Percentiles rank a stretch among this genome's conserved stretches.
phyloP scores from a whole-genome alignment of 805 yeast genomes.

The Candida ipomoeae region DNA sequence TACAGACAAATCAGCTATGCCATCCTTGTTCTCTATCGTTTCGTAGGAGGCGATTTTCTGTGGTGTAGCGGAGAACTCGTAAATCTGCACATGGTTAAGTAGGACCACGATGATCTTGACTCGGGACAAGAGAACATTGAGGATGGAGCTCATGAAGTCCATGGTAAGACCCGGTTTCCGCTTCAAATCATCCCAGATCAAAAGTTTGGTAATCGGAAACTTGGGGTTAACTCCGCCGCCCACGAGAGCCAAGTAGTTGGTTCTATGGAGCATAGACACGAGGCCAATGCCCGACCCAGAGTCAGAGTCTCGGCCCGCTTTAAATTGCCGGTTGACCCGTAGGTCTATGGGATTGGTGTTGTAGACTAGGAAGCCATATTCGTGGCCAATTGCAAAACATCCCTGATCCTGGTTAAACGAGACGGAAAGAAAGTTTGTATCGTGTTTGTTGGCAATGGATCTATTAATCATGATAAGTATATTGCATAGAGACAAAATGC shows the following conservation, averaged over 20 bases:
- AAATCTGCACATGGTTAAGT: slow-evolving; percentile 62
- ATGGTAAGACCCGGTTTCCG: slow-evolving; percentile 65
- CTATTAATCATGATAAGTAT: background rate
- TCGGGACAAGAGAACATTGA: slow-evolving; percentile 71
- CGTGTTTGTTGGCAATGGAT: background rate
- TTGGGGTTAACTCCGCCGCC: slow-evolving; percentile 86
- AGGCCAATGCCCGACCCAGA: slow-evolving; percentile 63
- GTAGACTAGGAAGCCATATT: slow-evolving; percentile 78
- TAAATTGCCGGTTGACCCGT: slow-evolving; percentile 58
- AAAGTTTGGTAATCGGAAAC: slow-evolving; percentile 72
- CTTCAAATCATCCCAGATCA: slow-evolving; percentile 91
- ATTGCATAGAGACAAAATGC: background rate
- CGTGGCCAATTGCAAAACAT: slow-evolving; percentile 82
- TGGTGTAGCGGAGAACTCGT: slow-evolving; percentile 81
- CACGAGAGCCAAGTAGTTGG: slow-evolving; percentile 83
- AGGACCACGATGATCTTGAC: slow-evolving; percentile 71
- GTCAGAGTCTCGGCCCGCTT: slow-evolving; percentile 4
- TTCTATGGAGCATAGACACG: slow-evolving; percentile 79
- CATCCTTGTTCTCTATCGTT: slow-evolving; percentile 58
- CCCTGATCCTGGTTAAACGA: slow-evolving; percentile 86
- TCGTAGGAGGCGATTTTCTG: slow-evolving; percentile 59
- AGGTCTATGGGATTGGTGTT: slow-evolving; percentile 83
- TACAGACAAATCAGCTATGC: slow-evolving; percentile 56
- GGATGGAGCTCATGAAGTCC: slow-evolving; percentile 72
- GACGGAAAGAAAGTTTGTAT: slow-evolving; percentile 46